Base-by-base conservation (phyloP, 2,329 filamentous ascomycete genomes). In the Botryotinia globosa region DNA sequence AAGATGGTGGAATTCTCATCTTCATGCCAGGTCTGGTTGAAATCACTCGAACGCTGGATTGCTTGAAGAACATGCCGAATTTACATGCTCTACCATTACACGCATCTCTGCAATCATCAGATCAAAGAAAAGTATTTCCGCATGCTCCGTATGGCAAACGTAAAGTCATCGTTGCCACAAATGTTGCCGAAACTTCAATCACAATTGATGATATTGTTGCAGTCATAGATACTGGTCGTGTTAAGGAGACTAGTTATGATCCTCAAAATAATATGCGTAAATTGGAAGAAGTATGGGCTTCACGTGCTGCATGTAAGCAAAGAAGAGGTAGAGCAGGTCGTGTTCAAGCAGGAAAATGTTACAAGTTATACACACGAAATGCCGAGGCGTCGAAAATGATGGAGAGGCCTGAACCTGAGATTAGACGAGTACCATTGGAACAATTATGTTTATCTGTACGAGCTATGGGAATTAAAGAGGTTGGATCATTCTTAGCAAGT, bases 121-220 rank as follows among this genome's bases (percentile, higher is more conserved):
- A 98, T 78, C 96, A 99, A 82, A 91, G 92, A 74, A 88, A 90
- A 37, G 96, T 99, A 0, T 99, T 99, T 80, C 86, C 89, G 42
- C 86, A 86, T 22, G 84, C 96, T 7, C 94, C 95, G 0, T 81
- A 84, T 4, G 94, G 94, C 0, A 94, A 93, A 82, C 88, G 96
- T 51, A 99, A 99, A 82, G 89, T 99, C 20, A 92, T 99, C 48
- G 93, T 95, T 10, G 93, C 96, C 1, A 99, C 96, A 62, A 99
- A 99, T 79, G 95, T 99, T 3, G 96, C 96, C 2, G 96, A 99
- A 81, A 99, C 96, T 0, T 98, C 96, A 3, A 98, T 99, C 81
- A 99, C 96, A 0, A 99, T 99, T 74, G 94, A 98, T 80, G 96
- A 99, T 80, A 93, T 99, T 70, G 92, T 98, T 3, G 95, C 93